Evolutionary conservation across 768 basidiomycete genomes (phyloP), one percentile per base, ranked within the genome.

Genomic region (Hypholoma sublateritium): DNA sequence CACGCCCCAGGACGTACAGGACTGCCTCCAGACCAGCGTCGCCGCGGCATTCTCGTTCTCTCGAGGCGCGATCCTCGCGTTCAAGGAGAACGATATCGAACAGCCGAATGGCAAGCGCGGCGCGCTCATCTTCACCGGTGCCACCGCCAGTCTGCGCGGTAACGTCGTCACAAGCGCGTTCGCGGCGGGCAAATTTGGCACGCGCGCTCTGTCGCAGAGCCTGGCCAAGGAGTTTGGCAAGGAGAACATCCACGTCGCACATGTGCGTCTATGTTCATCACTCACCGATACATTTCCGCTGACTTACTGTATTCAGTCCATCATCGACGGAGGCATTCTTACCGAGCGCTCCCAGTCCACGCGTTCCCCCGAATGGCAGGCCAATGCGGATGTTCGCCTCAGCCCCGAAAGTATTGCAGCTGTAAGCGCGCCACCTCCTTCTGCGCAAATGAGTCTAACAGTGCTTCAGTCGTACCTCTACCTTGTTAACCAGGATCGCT

Each of bases 201-300:
- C 83, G 35, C 74, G 89, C 42, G 85, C 84, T 0, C 72, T 91
- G 45, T 80, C 82, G 0, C 89, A 91, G 71, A 88, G 87, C 61
- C 69, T 90, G 64, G 81, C 83, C 7, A 89, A 89, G 69, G 88
- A 91, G 64, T 90, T 89, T 64, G 83, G 84, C 22, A 84, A 84
- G 68, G 73, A 89, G 41, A 85, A 89, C 62, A 89, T 91, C 49
- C 88, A 91, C 69, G 89, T 89, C 48, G 80, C 87, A 9, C 88
- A 90, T 70, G 87, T 86, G 86, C 79, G 1, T 50, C 9, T 34
- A 34, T 16, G 17, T 82, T 53, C 67, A 77, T 76, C 5, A 43
- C 13, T 22, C n/a, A 13, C 11, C 13, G 19, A 43, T 21, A 21
- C 42, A 32, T 32, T 21, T 5, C 32, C 24, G 22, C 34, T 21